Conservation (phyloP, 2,329 filamentous ascomycete genomes). For the Penicillium brasilianum region DNA sequence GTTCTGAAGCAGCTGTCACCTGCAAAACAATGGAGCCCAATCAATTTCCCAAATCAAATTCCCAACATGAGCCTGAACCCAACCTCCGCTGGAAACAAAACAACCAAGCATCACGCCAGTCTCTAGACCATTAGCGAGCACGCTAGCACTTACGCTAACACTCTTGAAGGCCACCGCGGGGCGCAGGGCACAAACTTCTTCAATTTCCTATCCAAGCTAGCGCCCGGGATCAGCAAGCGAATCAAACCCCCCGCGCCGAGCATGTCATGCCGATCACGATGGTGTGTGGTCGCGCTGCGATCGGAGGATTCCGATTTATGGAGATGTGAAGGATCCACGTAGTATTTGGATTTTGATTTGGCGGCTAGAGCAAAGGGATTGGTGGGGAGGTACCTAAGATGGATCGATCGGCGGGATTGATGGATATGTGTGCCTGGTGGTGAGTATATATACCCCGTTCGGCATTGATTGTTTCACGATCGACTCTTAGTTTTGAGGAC, state of each 20-base stretch:
- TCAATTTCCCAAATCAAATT: background rate
- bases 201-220: slow-evolving; percentile 8
- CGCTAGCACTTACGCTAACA: no score
- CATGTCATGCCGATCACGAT: slow-evolving; percentile 15
- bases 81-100: background rate
- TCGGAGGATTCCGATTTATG: background rate
- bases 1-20: no score
- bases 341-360: background rate
- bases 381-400: background rate
- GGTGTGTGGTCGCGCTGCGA: slow-evolving; percentile 6
- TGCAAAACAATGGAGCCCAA: no score
- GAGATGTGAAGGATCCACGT: slow-evolving; percentile 1
- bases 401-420: background rate
- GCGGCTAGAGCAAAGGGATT: background rate
- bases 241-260: slow-evolving; percentile 10
- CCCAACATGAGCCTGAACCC: background rate
- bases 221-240: slow-evolving; percentile 19
- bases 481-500: no score
- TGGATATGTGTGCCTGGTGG: background rate
- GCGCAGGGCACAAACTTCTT: slow-evolving; percentile 8
- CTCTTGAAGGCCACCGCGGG: background rate
- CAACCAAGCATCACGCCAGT: no score
- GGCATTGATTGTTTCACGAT: no score
- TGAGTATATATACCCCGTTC: background rate
- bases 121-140: no score